phyloP scores from a whole-genome alignment of 441 rosid species.

The Kokia cookei region DNA sequence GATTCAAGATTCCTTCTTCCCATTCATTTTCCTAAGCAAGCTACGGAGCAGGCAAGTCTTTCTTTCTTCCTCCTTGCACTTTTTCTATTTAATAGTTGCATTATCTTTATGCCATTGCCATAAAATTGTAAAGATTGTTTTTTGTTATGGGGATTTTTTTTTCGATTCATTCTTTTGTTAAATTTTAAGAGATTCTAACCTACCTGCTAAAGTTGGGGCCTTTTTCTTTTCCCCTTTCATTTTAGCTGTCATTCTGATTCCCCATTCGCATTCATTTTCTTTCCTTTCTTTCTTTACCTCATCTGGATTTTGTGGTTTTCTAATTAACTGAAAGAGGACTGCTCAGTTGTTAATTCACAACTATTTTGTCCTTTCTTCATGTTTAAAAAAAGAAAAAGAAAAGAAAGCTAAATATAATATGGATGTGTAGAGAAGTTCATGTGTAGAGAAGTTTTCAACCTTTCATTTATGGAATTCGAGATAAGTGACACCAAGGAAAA shows the following conservation, averaged over 20 bases:
- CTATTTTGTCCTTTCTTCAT: too few relatives aligned
- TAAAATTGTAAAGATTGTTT: background rate
- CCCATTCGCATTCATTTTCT: background rate
- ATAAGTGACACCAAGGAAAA: constrained; percentile 14
- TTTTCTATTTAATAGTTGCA: background rate
- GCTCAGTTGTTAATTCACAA: background rate
- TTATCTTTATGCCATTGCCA: background rate
- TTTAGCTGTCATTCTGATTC: background rate
- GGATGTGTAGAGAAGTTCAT: constrained; percentile 19
- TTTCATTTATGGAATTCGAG: constrained; percentile 15
- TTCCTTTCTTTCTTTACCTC: background rate
- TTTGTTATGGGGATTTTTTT: background rate
- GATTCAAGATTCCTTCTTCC: background rate
- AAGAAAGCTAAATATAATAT: background rate
- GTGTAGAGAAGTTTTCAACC: constrained; percentile 17
- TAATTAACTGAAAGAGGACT: background rate
- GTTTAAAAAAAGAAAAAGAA: background rate
- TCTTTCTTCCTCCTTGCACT: background rate
- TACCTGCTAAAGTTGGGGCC: background rate
- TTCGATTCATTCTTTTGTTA: background rate
- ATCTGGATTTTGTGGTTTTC: background rate
- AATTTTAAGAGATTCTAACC: background rate
- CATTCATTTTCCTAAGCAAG: too few relatives aligned
- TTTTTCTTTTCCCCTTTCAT: background rate
- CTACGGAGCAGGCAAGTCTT: background rate